Evolutionary conservation across 192 early-diverging fungal species (phyloP), one percentile per base, ranked within the genome.

Genomic region (Phycomyces nitens): DNA sequence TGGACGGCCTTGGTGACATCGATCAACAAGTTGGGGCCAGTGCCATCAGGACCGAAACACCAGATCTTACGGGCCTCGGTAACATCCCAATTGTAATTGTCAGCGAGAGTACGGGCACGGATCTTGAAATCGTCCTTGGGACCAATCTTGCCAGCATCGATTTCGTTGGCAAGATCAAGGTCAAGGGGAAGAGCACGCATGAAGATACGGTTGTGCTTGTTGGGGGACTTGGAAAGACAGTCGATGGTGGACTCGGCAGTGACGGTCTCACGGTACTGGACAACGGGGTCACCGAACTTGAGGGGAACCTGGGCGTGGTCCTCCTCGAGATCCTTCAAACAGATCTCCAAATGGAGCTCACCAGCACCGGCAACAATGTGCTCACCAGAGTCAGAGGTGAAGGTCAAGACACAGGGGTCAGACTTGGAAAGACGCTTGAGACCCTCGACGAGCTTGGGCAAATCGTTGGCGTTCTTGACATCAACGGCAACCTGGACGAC

Each of bases 131-230:
- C 95, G 74, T 96, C 93, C 81, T 92, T 92, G 56, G 93, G 82
- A 58, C 70, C 79, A 68, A 96, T 77, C 77, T 91, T 93, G 58
- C 91, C 92, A 15, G 66, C 66, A 77, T 98, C 96, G 60, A 98
- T 91, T 51, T 81, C 88, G 42, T 56, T 43, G 55, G 88, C 76
- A 43, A 93, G 82, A 53, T 93, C 91, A 69, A 95, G 92, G 53
- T 79, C 74, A 49, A 98, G 63, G 39, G 96, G 96, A 12, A 63
- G 50, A 39, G 96, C 96, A 75, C 79, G 91, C 92, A 98, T 88
- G 85, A 86, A 94, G 82, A 98, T 86, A 95, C 96, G 96, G 89
- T 98, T 98, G 86, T 97, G 96, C 89, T 98, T 98, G 91, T 98
- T 98, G 76, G 96, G 94, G 49, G 94, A 97, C 86, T 98, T 97